Base-by-base conservation (phyloP, 1,284 basidiomycete species). In the Sporisorium reilianum region DNA sequence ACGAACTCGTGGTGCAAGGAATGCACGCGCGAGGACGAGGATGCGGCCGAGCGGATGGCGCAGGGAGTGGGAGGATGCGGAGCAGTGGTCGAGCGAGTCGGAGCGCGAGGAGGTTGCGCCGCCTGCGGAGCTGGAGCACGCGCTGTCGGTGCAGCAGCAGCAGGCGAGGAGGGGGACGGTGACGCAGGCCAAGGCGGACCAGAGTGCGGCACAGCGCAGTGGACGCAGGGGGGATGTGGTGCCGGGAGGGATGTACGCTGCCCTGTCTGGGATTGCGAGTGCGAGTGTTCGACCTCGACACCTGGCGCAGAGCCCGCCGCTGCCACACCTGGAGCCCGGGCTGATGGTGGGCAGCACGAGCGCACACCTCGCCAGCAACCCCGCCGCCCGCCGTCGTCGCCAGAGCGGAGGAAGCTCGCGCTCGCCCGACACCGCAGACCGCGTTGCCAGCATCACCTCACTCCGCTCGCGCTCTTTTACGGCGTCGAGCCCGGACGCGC, bases 21-120 rank as follows among this genome's bases (percentile, higher is more conserved):
- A 81, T 34, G 73, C 74, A 1, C 61, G 65, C 32, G 49, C 71
- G 2, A 51, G 78, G 18, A 62, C 58, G 18, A 46, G 79, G 34
- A 28, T 78, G 20, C 46, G 79, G 20, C 79, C 73, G 14, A 56
- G 60, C 1, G 78, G 78, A 1, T 64, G 77, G 65, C 48, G 54
- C 1, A 61, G 44, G n/a, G 74, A 71, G 12, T 77, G 69, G 59
- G 79, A 81, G 32, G 73, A 81, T 58, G 79, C 78, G 16, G 79
- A 80, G 44, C 18, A 48, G 36, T 81, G 79, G 79, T 75, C 71
- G 54, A 75, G 70, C 64, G 61, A 49, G 4, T 73, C 68, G 36
- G 79, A 79, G 30, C 50, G 54, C 9, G 79, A 81, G 54, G 55
- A 68, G 46, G 11, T 61, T 34, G 51, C 41, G 2, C 51, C 59